Evolutionary conservation across 2,329 filamentous ascomycete genomes (phyloP).

Genomic region (Zasmidium angulare): DNA sequence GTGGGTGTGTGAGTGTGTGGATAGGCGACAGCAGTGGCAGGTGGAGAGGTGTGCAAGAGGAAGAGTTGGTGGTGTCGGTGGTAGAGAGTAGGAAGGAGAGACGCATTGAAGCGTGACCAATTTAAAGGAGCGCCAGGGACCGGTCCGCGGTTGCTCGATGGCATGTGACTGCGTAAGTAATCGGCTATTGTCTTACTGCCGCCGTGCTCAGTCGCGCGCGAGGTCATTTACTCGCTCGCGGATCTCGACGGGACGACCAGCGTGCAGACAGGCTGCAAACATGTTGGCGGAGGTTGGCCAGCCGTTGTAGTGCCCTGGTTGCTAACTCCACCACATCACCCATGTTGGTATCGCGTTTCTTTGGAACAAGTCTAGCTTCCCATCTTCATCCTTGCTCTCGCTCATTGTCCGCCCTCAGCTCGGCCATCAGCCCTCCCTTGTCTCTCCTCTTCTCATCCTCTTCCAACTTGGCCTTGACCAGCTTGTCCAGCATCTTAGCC

Average conservation of each 20-base stretch:
- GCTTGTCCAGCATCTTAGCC: slow-evolving; percentile 73
- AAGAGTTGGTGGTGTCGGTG: no score
- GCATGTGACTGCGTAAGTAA: neutral
- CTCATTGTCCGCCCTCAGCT: slow-evolving; percentile 82
- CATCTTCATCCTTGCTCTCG: neutral
- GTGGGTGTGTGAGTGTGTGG: no score
- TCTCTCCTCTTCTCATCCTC: slow-evolving; percentile 77
- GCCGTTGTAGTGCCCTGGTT: no score
- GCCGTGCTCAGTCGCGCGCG: neutral
- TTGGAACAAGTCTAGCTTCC: neutral
- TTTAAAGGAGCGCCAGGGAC: no score
- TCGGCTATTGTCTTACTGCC: neutral
- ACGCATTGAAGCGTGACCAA: no score
- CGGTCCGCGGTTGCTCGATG: no score
- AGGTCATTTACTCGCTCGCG: neutral
- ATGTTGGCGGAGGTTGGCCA: no score
- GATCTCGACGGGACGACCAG: neutral
- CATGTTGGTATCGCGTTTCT: no score
- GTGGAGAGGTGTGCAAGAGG: no score
- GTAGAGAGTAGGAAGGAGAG: no score
- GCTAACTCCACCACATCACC: no score
- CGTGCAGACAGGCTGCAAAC: neutral
- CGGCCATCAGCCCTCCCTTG: slow-evolving; percentile 74
- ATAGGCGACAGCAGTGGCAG: no score
- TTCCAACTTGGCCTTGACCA: slow-evolving; percentile 71